These are phyloP conservation scores for Ceratobasidium sp. DNA, from an alignment of 1,284 basidiomycete genomes.

Conservation along the genomic window DNA sequence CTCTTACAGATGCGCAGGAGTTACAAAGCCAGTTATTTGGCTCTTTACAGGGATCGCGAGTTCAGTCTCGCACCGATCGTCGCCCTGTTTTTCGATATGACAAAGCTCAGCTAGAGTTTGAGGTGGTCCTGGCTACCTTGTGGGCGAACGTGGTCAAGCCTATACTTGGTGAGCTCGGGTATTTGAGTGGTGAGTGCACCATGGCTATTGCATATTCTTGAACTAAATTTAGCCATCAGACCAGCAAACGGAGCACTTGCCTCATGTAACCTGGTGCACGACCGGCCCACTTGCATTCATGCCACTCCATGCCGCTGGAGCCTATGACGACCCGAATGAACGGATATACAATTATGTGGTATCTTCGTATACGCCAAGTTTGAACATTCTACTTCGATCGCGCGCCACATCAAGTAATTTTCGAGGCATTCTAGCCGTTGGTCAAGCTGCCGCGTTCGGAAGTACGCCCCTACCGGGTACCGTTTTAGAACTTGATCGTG, in stretches of 20 bases:
- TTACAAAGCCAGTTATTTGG: too few relatives aligned
- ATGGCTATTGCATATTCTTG: too few relatives aligned
- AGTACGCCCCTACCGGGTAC: not conserved
- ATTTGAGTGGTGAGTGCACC: too few relatives aligned
- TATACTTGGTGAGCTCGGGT: too few relatives aligned
- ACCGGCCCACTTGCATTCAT: conserved; percentile 8
- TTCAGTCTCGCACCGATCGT: too few relatives aligned
- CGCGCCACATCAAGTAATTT: too few relatives aligned
- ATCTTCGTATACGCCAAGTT: not conserved
- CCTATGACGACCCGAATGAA: not conserved
- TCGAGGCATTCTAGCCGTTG: not conserved
- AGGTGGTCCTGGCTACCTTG: too few relatives aligned
- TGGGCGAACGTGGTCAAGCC: too few relatives aligned
- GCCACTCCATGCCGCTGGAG: conserved; percentile 11
- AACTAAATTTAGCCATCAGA: not conserved
- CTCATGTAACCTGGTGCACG: conserved; percentile 11
- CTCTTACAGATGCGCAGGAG: too few relatives aligned
- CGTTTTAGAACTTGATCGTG: not conserved
- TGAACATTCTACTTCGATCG: not conserved
- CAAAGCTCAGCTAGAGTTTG: too few relatives aligned
- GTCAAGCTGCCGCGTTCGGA: not conserved
- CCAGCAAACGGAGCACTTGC: not conserved
- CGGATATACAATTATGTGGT: not conserved
- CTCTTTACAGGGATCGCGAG: too few relatives aligned
- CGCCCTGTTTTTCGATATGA: too few relatives aligned